These are phyloP conservation scores for Penicillium nordicum DNA, from an alignment of 2,329 filamentous ascomycete genomes.

Conservation along the genomic window DNA sequence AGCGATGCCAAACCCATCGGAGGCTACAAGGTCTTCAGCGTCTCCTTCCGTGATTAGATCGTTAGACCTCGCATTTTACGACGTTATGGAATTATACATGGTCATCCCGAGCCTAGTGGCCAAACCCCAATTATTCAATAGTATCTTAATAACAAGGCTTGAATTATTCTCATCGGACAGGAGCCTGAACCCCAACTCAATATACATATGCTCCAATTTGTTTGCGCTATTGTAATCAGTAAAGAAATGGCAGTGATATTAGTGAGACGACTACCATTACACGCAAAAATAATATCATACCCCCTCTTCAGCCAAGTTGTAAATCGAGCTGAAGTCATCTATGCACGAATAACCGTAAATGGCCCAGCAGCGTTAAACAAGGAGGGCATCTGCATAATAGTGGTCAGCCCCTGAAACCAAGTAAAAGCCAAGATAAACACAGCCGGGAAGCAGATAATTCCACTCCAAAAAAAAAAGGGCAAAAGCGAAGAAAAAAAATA, in stretches of 20 bases:
- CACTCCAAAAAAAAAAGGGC: not conserved
- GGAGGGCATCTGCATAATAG: conserved; percentile 24
- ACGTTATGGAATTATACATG: not conserved
- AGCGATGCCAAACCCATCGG: not conserved
- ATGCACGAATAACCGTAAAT: conserved; percentile 22
- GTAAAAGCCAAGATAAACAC: not conserved
- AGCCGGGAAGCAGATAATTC: not conserved
- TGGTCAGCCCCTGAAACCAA: not conserved
- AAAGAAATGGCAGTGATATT: not conserved
- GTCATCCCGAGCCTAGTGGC: not conserved
- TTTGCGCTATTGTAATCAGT: not conserved
- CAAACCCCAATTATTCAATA: not conserved
- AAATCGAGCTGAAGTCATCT: not conserved
- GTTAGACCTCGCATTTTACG: not conserved
- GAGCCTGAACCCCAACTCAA: not conserved
- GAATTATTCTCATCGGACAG: not conserved
- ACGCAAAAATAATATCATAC: not conserved
- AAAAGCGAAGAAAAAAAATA: not conserved
- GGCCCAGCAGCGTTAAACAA: conserved; percentile 29
- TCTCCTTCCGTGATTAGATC: conserved; percentile 30
- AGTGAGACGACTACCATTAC: not conserved
- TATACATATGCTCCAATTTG: not conserved
- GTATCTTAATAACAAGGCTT: not conserved
- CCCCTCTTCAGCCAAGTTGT: not conserved
- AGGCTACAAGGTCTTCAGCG: conserved; percentile 34